phyloP scores from a whole-genome alignment of 225 moss, liverwort and hornwort genomes.

The Straminergon stramineum region DNA sequence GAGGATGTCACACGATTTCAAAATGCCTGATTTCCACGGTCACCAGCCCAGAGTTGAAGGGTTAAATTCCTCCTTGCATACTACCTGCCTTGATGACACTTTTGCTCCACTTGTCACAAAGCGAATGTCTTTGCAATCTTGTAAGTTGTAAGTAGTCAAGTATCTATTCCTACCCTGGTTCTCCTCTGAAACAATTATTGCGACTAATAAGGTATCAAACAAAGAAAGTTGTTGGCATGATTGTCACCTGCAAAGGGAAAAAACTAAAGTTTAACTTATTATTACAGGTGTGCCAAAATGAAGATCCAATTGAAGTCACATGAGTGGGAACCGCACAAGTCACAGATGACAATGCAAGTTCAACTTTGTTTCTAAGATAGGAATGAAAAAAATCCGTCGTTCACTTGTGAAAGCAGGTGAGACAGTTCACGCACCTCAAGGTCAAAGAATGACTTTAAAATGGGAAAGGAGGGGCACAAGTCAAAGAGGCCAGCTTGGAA shows the following conservation, averaged over 20 bases:
- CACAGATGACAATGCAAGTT: background rate
- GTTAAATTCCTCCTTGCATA: background rate
- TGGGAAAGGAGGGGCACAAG: accelerated
- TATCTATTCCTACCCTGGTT: background rate
- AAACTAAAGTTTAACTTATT: background rate
- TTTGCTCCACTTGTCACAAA: background rate
- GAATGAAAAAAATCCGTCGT: background rate
- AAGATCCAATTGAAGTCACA: background rate
- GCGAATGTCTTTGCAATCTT: background rate
- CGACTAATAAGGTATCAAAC: no score
- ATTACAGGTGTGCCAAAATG: background rate
- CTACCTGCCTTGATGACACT: no score
- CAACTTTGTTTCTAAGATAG: background rate
- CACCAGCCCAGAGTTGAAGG: no score
- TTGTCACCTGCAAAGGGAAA: background rate
- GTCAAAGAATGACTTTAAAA: background rate
- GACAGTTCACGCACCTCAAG: background rate
- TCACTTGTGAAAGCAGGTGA: background rate
- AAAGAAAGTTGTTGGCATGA: background rate
- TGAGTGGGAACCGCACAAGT: background rate
- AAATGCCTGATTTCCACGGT: no score
- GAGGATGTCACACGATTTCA: no score
- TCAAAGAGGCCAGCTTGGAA: background rate
- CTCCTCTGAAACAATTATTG: background rate
- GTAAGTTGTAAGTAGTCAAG: background rate